These are phyloP conservation scores for Rhamnella rubrinervis DNA, from an alignment of 331 rosid species.

Conservation along the genomic window DNA sequence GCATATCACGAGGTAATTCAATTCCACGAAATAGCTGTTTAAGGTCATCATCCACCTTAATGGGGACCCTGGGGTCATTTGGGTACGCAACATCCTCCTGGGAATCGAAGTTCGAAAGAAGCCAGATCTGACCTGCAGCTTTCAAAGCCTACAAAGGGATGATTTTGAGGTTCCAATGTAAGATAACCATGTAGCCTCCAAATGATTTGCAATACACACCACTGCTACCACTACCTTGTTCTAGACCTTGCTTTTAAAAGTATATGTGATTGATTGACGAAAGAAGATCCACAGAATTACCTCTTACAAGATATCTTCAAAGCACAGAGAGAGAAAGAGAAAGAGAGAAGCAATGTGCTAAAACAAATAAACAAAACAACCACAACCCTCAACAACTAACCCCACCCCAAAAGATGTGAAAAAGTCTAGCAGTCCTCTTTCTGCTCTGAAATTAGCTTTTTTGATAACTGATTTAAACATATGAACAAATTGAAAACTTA, in stretches of 20 bases:
- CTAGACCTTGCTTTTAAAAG: no score
- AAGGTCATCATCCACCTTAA: slow-evolving; percentile 83
- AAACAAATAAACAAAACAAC: not conserved
- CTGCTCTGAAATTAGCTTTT: not conserved
- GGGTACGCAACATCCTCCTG: slow-evolving; percentile 98
- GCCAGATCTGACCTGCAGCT: slow-evolving; percentile 86
- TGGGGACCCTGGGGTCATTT: slow-evolving; percentile 73
- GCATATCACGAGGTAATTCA: slow-evolving; percentile 88
- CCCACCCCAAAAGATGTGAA: not conserved
- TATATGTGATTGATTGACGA: no score
- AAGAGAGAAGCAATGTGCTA: not conserved
- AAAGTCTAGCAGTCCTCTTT: not conserved
- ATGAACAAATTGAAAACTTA: not conserved
- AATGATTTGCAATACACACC: not conserved
- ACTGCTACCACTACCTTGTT: not conserved
- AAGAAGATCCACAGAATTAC: no score
- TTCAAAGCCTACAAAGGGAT: slow-evolving; percentile 56
- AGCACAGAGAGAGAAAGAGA: no score
- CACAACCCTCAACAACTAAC: not conserved
- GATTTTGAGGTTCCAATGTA: slow-evolving; percentile 17
- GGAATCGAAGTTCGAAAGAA: slow-evolving; percentile 90
- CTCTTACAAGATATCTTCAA: no score
- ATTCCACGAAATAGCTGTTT: slow-evolving; percentile 72
- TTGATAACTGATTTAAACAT: not conserved
- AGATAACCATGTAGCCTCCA: slow-evolving; percentile 12